Conservation (phyloP, 2,329 filamentous ascomycete species). For the Xylaria arbuscula region DNA sequence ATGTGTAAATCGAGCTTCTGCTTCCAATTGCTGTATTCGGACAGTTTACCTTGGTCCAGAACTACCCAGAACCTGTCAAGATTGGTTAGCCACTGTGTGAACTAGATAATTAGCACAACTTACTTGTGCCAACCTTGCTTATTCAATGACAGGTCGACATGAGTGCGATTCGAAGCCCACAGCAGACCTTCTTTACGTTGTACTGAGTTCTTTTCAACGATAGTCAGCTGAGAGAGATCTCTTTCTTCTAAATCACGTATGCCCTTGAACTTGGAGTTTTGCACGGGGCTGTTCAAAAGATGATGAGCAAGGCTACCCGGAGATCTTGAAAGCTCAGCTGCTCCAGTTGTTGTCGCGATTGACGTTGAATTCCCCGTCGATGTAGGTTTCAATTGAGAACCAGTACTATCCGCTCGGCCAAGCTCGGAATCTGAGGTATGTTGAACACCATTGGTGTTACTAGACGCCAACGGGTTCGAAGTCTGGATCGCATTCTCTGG, state of each 20-base stretch:
- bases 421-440: constrained; percentile 75
- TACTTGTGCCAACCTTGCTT: constrained; percentile 99
- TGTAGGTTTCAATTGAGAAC: constrained; percentile 71
- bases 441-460: constrained; percentile 58
- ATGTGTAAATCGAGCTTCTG: constrained; percentile 96
- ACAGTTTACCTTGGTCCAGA: constrained; percentile 93
- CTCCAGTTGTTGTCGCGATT: constrained; percentile 47
- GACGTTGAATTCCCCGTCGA: constrained; percentile 58
- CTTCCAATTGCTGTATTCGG: constrained; percentile 99
- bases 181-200: constrained; percentile 93
- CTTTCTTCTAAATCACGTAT: constrained; percentile 93
- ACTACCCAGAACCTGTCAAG: constrained; percentile 91
- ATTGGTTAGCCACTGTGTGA: constrained; percentile 31
- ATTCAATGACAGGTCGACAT: constrained; percentile 94
- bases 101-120: constrained; percentile 52
- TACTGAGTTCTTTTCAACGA: constrained; percentile 68
- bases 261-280: constrained; percentile 80
- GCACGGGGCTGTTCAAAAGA: constrained; percentile 62
- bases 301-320: constrained; percentile 64
- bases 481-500: constrained; percentile 68
- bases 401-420: constrained; percentile 77
- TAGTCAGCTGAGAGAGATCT: constrained; percentile 65
- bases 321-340: constrained; percentile 64
- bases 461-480: constrained; percentile 50
- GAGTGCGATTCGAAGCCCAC: constrained; percentile 93